Base-by-base conservation (phyloP, 495 filamentous ascomycete genomes). In the Patellaria atrata region DNA sequence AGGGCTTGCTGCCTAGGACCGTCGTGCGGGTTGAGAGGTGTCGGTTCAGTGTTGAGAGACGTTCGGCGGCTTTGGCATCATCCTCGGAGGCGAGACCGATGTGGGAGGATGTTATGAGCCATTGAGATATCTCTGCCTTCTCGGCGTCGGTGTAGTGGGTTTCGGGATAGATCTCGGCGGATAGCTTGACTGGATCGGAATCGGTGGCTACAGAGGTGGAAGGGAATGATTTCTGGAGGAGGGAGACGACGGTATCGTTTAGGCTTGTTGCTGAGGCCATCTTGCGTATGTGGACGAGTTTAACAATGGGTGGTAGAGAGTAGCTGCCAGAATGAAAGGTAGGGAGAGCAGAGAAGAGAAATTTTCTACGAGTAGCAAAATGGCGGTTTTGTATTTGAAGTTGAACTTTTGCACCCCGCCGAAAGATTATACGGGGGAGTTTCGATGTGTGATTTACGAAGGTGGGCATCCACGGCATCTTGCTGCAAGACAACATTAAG, bases 1-100 rank as follows among this genome's bases (percentile, higher is more conserved):
- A 89, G 29, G 86, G 81, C 64, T 94, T 94, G 55, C 71, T 70
- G 42, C 87, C 87, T 10, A 96, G 74, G 29, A 93, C 62, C 11
- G 87, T 94, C 37, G 85, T 89, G 40, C 84, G 82, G 35, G 76
- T 79, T 18, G 82, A 75, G 27, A 97, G 75, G 59, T 92, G 82
- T 33, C 70, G 65, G 60, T 96, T 93, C 38, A 97, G 67, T 22
- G 74, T 67, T 27, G 70, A 65, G 32, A 96, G 68, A 22, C 58
- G 52, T 52, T 60, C 48, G 45, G 56, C 55, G 6, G 56, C 36
- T 52, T 77, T 70, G 17, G 79, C 66, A 27, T 68, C 61, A 47
- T 78, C 73, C 33, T 62, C 61, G 20, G 64, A 47, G 14, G 66
- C 54, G 24, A 68, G 55, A 50, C 72, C 75, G 47, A 94, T 68